These are phyloP conservation scores for Leishmania mexicana DNA, from an alignment of 208 protist species.

Conservation along the genomic window DNA sequence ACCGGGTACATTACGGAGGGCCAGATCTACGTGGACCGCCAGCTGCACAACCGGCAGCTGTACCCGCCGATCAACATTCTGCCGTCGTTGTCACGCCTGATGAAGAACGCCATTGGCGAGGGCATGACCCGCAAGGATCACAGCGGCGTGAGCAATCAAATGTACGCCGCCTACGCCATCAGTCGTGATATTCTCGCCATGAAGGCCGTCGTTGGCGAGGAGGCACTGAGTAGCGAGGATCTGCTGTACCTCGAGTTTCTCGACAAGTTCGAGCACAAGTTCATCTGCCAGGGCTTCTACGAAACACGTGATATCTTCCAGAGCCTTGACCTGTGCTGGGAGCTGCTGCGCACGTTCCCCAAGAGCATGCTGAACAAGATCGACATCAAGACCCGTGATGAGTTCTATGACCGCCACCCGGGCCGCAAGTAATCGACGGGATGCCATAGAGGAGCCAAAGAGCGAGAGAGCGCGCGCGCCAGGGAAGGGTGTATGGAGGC, in stretches of 20 bases:
- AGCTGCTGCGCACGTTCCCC: constrained; percentile 98
- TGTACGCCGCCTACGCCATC: constrained; percentile 99
- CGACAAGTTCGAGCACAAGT: constrained; percentile 99
- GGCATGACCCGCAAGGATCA: constrained; percentile 99
- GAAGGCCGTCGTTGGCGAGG: constrained; percentile 99
- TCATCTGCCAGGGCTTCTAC: constrained; percentile 98
- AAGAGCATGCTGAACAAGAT: constrained; percentile 98
- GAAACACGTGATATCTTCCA: constrained; percentile 98
- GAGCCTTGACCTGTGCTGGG: constrained; percentile 99
- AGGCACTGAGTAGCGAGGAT: constrained; percentile 99
- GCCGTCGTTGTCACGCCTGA: constrained; percentile 99
- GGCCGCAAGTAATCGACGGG: constrained; percentile 25
- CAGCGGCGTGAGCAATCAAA: constrained; percentile 99
- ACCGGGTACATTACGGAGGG: constrained; percentile 99
- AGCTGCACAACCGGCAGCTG: constrained; percentile 99
- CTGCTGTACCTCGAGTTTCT: constrained; percentile 99
- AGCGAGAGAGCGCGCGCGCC: constrained; percentile 8
- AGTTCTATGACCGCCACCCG: constrained; percentile 93
- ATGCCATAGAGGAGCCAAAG: neutral
- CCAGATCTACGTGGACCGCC: constrained; percentile 99
- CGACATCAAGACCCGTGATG: constrained; percentile 93
- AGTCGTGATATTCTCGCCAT: constrained; percentile 99
- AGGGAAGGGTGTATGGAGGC: neutral
- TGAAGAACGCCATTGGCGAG: constrained; percentile 99
- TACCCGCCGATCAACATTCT: constrained; percentile 99